These are phyloP conservation scores for Sporothrix pallida DNA, from an alignment of 2,329 filamentous ascomycete genomes.

Conservation along the genomic window DNA sequence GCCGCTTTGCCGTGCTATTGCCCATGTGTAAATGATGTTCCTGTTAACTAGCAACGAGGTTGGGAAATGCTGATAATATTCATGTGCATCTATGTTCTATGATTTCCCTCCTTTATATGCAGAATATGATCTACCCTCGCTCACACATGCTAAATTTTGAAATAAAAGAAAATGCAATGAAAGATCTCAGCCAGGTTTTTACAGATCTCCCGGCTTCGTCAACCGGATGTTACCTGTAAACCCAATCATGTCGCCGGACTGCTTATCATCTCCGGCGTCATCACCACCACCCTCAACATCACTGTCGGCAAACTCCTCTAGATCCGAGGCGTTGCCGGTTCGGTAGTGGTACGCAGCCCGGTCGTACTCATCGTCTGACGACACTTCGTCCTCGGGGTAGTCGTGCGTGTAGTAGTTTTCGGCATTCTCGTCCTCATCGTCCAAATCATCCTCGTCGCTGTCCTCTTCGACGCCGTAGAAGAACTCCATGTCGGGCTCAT, in stretches of 20 bases:
- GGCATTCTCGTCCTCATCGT: constrained; percentile 71
- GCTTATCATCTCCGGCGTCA: constrained; percentile 35
- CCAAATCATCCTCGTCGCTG: constrained; percentile 64
- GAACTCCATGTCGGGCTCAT: constrained; percentile 62
- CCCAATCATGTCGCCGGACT: neutral
- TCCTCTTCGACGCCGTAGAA: constrained; percentile 68
- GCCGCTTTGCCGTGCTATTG: no score
- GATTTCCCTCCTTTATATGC: neutral
- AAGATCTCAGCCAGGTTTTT: neutral
- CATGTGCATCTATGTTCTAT: neutral
- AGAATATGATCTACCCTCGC: neutral
- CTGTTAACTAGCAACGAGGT: no score
- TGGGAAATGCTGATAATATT: neutral
- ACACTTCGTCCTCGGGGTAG: constrained; percentile 80
- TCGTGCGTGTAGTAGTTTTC: constrained; percentile 81
- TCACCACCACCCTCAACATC: constrained; percentile 47
- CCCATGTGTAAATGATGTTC: no score
- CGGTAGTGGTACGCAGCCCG: constrained; percentile 62
- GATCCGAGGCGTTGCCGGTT: constrained; percentile 59
- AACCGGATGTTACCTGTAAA: neutral
- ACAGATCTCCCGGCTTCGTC: constrained; percentile 19
- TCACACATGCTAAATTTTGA: neutral
- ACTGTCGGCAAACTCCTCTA: constrained; percentile 58
- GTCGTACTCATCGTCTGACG: constrained; percentile 70
- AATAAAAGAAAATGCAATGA: no score